phyloP scores from a whole-genome alignment of 176 grass and related monocot genomes.

The Puya raimondii region DNA sequence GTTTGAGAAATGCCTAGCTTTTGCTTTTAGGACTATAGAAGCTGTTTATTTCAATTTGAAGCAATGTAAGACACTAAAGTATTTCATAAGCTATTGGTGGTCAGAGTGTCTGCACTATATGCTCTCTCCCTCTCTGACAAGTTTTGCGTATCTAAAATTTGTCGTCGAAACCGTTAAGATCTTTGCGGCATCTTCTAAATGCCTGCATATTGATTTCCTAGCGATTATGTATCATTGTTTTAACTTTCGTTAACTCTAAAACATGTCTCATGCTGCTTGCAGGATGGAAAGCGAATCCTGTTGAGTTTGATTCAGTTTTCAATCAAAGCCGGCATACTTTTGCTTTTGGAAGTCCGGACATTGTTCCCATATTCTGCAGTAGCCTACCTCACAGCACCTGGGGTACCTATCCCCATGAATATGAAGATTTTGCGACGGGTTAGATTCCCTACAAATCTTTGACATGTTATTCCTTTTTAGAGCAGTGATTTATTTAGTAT shows the following conservation, averaged over 20 bases:
- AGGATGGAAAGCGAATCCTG: slow-evolving; percentile 97
- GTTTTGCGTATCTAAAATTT: background rate
- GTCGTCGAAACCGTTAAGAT: background rate
- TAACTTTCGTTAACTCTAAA: background rate
- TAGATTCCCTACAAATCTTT: slow-evolving; percentile 15
- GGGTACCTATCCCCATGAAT: slow-evolving; percentile 74
- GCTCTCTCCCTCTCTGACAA: background rate
- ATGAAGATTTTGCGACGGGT: slow-evolving; percentile 87
- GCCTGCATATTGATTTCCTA: background rate
- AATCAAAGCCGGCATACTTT: slow-evolving; percentile 71
- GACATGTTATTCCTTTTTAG: background rate
- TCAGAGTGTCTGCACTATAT: background rate
- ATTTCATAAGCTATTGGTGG: too few relatives aligned
- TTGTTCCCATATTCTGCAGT: slow-evolving; percentile 93
- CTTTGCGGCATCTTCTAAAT: background rate
- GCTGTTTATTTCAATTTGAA: too few relatives aligned
- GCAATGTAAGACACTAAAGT: too few relatives aligned
- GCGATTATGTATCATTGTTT: background rate
- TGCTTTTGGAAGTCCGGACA: slow-evolving; percentile 81
- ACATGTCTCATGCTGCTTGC: slow-evolving; percentile 7
- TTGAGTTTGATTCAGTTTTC: slow-evolving; percentile 98
- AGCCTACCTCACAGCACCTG: slow-evolving; percentile 69
- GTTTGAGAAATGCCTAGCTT: too few relatives aligned
- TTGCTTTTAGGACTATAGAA: too few relatives aligned
- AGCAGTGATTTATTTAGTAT: too few relatives aligned